Evolutionary conservation across 345 rosid species (phyloP).

Genomic region (Rhizophora mangle): DNA sequence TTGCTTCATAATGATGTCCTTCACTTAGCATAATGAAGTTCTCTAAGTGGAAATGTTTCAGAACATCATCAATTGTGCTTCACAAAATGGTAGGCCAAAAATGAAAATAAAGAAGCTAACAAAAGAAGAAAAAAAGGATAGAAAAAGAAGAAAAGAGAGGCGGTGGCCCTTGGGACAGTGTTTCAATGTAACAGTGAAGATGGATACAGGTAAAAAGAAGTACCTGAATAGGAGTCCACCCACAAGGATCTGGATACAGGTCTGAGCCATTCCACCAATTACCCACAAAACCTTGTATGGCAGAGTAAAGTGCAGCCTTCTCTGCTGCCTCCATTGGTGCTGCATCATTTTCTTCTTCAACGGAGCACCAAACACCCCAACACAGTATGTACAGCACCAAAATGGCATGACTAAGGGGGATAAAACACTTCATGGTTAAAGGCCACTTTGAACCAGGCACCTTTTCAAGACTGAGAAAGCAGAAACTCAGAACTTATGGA

Average conservation of each 20-base stretch:
- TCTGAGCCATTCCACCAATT: constrained; percentile 86
- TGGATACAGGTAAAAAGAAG: background rate
- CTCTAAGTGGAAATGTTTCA: too few species aligned
- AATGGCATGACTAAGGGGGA: constrained; percentile 11
- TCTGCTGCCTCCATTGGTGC: constrained; percentile 80
- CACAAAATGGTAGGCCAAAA: too few species aligned
- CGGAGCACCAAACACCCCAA: constrained; percentile 37
- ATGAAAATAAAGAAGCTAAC: background rate
- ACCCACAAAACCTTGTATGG: constrained; percentile 85
- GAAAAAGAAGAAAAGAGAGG: background rate
- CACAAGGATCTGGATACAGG: constrained; percentile 96
- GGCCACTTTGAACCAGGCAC: too few species aligned
- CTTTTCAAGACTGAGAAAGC: background rate
- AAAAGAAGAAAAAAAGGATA: background rate
- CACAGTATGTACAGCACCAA: constrained; percentile 37
- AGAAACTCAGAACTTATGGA: background rate
- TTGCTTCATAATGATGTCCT: too few species aligned
- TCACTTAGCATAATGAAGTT: too few species aligned
- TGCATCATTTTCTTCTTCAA: constrained; percentile 41
- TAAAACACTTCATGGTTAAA: constrained; percentile 16
- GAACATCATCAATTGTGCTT: too few species aligned
- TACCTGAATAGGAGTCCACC: constrained; percentile 97
- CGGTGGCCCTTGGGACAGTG: background rate
- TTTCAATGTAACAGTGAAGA: constrained; percentile 21
- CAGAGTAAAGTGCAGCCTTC: constrained; percentile 59